Conservation (phyloP, 2,329 filamentous ascomycete genomes). For the Laburnicola sp. region DNA sequence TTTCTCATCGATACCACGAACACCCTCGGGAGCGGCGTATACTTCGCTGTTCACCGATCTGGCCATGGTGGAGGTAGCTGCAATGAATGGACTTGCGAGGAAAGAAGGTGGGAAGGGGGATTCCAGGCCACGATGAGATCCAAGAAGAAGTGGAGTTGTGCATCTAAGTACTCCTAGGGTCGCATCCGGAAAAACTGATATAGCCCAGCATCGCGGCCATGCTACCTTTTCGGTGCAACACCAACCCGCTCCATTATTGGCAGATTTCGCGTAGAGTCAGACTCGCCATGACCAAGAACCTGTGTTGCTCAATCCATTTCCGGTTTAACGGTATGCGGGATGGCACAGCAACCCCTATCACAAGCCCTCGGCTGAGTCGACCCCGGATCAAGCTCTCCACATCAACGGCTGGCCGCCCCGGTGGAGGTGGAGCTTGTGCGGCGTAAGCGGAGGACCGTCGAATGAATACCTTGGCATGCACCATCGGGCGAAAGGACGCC, state of each 20-base stretch:
- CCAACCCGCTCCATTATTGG: neutral
- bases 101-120: slow-evolving; percentile 15
- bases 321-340: neutral
- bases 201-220: slow-evolving; percentile 8
- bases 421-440: slow-evolving; percentile 5
- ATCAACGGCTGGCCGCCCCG: neutral
- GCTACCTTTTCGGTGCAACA: slow-evolving; percentile 9
- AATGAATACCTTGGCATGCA: neutral
- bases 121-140: slow-evolving; percentile 20
- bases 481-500: slow-evolving; percentile 17
- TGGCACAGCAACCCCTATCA: neutral
- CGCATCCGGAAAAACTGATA: neutral
- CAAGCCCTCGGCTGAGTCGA: neutral
- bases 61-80: slow-evolving; percentile 26
- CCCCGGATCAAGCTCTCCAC: slow-evolving; percentile 6
- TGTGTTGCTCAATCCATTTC: slow-evolving; percentile 1
- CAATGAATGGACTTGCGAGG: slow-evolving; percentile 13
- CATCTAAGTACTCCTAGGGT: slow-evolving; percentile 4
- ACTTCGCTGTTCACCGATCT: slow-evolving; percentile 23
- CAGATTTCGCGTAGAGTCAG: neutral
- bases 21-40: slow-evolving; percentile 20
- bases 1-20: slow-evolving; percentile 23
- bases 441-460: neutral
- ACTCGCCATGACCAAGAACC: neutral
- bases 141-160: slow-evolving; percentile 7